phyloP scores from a whole-genome alignment of 148 eudicot genomes.

The Rhododendron simsii region DNA sequence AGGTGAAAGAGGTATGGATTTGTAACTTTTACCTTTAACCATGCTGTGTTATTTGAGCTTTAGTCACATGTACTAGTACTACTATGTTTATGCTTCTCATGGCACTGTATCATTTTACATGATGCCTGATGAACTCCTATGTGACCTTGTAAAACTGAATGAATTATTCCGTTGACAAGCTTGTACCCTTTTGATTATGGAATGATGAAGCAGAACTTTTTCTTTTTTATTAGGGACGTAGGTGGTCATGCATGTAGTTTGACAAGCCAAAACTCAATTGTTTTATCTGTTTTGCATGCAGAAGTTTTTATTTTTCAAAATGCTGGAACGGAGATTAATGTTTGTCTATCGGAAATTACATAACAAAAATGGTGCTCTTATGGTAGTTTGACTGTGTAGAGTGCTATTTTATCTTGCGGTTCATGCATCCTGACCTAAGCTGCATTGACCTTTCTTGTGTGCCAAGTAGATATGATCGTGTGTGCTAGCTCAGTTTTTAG shows the following conservation, averaged over 20 bases:
- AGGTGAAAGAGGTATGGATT: constrained; percentile 73
- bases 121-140: not conserved
- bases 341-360: not conserved
- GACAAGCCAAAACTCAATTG: not conserved
- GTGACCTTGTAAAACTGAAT: not conserved
- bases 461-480: not conserved
- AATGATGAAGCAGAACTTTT: not conserved
- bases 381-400: not conserved
- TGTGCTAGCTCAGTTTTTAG: not conserved
- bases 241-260: not conserved
- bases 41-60: not conserved
- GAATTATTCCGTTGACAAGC: not conserved
- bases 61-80: not conserved
- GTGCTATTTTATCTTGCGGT: not conserved
- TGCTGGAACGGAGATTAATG: not conserved
- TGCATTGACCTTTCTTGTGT: not conserved
- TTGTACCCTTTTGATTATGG: not conserved
- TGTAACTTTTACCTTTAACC: not conserved
- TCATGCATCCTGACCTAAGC: not conserved
- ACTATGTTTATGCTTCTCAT: not conserved
- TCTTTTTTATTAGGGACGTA: not conserved
- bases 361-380: not conserved
- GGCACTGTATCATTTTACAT: not conserved
- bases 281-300: too few relatives aligned
- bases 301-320: not conserved